Evolutionary conservation across 371 early-diverging fungal genomes (phyloP), one percentile per base, ranked within the genome.

Genomic region (Mucor mucedo): DNA sequence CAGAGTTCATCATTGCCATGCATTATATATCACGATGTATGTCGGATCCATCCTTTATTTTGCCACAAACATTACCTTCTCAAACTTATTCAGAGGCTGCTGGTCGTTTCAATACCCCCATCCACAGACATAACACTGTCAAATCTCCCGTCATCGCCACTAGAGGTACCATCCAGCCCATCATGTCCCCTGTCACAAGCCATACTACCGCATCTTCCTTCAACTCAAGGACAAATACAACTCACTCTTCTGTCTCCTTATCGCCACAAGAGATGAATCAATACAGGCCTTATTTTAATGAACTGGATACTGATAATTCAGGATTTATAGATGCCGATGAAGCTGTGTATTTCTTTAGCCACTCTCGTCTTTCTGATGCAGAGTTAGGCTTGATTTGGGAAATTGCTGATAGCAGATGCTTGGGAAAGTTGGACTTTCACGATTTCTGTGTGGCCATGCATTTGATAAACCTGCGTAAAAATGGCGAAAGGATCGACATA

Each of bases 1-100:
- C 83, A 0, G 88, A 87, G 59, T 91, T 91, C 62, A 82, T 85
- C 8, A 83, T 90, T 48, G 90, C 90, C 33, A 91, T 91, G 91
- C 83, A 88, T 68, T 87, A 84, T 59, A 78, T 90, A 44, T 77
- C 84, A 21, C 75, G 84, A 16, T 70, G 79, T 1, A 86, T 90
- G 88, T 84, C 80, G 52, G 82, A 84, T 7, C 48, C 58, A 39
- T 77, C 73, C 8, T 68, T 70, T 40, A 62, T 70, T 16, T 66
- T 71, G 30, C 75, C 88, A 21, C 84, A 87, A 0, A 40, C 61
- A 0, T 70, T 86, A 9, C 88, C 91, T 4, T 58, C 72, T 1
- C 71, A 82, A 14, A 58, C 87, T 14, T 73, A 80, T 52, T 70
- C 78, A 38, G 71, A 82, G 21, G 81, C 82, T 10, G 64, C 78